Base-by-base conservation (phyloP, 2,329 filamentous ascomycete genomes). In the Ophiosphaerella herpotricha region DNA sequence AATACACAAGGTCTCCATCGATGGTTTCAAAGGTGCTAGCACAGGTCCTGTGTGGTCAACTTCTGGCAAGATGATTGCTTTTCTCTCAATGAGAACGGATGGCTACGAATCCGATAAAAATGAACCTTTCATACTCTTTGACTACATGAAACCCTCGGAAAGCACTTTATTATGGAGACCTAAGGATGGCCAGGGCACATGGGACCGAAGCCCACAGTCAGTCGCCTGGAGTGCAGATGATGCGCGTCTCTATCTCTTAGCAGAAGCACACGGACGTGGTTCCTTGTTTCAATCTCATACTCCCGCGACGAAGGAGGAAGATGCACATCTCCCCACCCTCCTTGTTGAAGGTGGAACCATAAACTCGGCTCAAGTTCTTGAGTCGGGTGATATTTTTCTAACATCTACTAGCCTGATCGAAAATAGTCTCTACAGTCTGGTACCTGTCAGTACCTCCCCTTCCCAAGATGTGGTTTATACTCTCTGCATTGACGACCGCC, bases 61-160 rank as follows among this genome's bases (percentile, higher is more conserved):
- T 4, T 81, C 88, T 63, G 89, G 90, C 8, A 82, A 79, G 32
- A 82, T 82, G 52, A 77, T 93, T 23, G 90, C 85, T 1, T 96
- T 95, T 69, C 79, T 90, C 26, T 85, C 89, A 54, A 96, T 95
- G 91, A 82, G 83, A 55, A 82, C 82, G 48, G 80, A 84, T 43
- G 85, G 87, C 51, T 96, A 96, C 68, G 91, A 97, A 72, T 84
- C 87, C 13, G 91, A 96, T 75, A 88, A 88, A 70, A 82, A 87
- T 38, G 82, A 85, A 38, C 75, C 91, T 4, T 74, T 91, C 54
- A 74, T 90, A 2, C 71, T 90, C 6, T 81, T 83, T 1, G 81
- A 90, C 59, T 75, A 89, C 41, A 71, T 70, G 12, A 80, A 85
- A 52, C 73, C 85, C 8, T 76, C 76, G 51, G 81, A 82, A 50